A percentile compares a stretch with the other conserved stretches of the same genome.
phyloP scores from a whole-genome alignment of 345 rosid genomes.

The Murraya koenigii region DNA sequence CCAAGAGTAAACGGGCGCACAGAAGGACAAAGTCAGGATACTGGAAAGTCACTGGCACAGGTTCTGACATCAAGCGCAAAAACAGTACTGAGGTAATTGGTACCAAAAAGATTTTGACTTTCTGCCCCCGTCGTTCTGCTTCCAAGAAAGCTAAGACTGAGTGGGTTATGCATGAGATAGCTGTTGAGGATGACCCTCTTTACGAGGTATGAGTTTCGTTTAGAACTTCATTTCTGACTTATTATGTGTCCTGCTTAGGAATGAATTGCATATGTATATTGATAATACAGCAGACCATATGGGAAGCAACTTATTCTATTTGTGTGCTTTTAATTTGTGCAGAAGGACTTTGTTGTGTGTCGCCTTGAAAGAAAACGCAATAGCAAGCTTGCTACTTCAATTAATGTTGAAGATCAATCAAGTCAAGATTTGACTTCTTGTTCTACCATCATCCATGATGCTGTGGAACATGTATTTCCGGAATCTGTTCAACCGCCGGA shows the following conservation, averaged over 20 bases:
- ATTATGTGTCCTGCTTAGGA: too few species aligned
- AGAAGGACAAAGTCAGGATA: slow-evolving; percentile 31
- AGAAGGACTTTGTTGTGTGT: background rate
- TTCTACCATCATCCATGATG: background rate
- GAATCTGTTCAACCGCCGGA: background rate
- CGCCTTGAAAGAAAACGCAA: background rate
- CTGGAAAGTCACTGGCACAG: slow-evolving; percentile 44
- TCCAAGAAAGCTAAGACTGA: background rate
- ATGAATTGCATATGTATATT: too few species aligned
- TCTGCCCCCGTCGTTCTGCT: background rate
- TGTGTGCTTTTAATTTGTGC: background rate
- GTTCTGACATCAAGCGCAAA: slow-evolving; percentile 16
- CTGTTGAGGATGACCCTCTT: background rate
- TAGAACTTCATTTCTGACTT: too few species aligned
- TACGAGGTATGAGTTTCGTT: background rate
- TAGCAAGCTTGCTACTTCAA: background rate
- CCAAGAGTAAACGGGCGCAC: slow-evolving; percentile 11
- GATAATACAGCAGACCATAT: background rate
- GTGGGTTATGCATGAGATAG: slow-evolving; percentile 9
- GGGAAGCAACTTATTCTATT: too few species aligned
- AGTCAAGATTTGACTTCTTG: background rate
- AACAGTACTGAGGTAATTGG: slow-evolving; percentile 27
- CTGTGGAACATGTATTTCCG: background rate
- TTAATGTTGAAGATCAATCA: background rate
- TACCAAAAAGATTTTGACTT: slow-evolving; percentile 37